Evolutionary conservation across 176 grass and related monocot genomes (phyloP), one percentile per base, ranked within the genome.

Genomic region (Saccharum spontaneum): DNA sequence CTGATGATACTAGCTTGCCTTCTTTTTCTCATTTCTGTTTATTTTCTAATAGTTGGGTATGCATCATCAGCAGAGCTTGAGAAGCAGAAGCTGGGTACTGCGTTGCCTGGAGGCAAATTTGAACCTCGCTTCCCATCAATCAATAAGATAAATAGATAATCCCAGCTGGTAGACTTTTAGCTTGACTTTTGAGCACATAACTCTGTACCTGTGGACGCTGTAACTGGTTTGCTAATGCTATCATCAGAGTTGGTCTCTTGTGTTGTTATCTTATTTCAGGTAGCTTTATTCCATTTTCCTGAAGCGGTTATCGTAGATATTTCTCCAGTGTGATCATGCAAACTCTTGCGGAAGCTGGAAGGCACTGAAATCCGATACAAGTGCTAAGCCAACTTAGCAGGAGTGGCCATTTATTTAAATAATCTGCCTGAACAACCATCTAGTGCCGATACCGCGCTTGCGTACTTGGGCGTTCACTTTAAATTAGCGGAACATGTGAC

Each of bases 111-210:
- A 36, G 76, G 5, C 36, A 67, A 73, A 73, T 36, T 28, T n/a
- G 71, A 55, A 28, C 13, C 22, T 64, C 36, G 45, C 59, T 71
- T 82, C 6, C 59, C 60, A 16, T 30, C 26, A 24, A 41, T 77
- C 17, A 82, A 86, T 90, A 90, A 82, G 57, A 61, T 61, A 61
- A 61, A 65, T 31, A 16, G 24, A 65, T 76, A 22, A 33, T 57
- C 22, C 44, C 66, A 67, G 54, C 41, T 37, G 10, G 76, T 82
- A 52, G 33, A 36, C 44, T 34, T 66, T 59, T 77, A 82, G 83
- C 14, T 75, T 80, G 24, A 69, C 69, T 68, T 63, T 67, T 16
- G 54, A 82, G 79, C 72, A 52, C 46, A 63, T 10, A 72, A 78
- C 78, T 60, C 14, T 80, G 38, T 78, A 41, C 61, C 13, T 67